Base-by-base conservation (phyloP, 768 basidiomycete species). In the Collybia nuda region DNA sequence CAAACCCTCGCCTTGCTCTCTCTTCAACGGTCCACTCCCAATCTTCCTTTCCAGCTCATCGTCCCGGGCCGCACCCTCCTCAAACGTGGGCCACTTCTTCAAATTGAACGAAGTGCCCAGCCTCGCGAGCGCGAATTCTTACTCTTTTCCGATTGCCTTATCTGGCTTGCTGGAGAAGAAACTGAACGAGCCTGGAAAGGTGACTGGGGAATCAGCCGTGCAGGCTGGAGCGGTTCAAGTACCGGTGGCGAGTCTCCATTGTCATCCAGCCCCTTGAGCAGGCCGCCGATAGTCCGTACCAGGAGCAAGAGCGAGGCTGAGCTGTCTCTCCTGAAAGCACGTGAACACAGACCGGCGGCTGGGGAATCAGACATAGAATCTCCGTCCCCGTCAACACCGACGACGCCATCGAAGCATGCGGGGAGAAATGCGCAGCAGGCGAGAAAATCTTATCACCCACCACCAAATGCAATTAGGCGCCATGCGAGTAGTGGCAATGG, bases 21-120 rank as follows among this genome's bases (percentile, higher is more conserved):
- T 1, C 73, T 96, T 1, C 94, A 97, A 58, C 82, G 85, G 11
- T 76, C 82, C 15, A 92, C 93, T 1, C 74, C 80, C 0, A 83
- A 83, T 55, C 78, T 96, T 6, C 89, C 90, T 1, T 84, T 85
- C 55, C 87, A 85, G 40, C 79, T 97, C 45, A 79, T 96, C 56
- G 66, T 74, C 0, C 93, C 94, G 0, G 93, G 93, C 1, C 84
- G 93, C n/a, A 78, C 73, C 0, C 78, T 95, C 38, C 66, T 96
- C 40, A 86, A 83, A 50, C 81, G 88, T 11, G 87, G 85, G 0
- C 56, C 76, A 1, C 72, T 91, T 5, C 61, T 83, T 14, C 84
- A 86, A 59, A 66, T 77, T 44, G 82, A 82, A 60, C 67, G 71
- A 21, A 78, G 77, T 54, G 77, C 74, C 3, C 64, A 68, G 39